Evolutionary conservation across 1,284 basidiomycete species (phyloP), one percentile per base, ranked within the genome.

Genomic region (Tilletia setariae): DNA sequence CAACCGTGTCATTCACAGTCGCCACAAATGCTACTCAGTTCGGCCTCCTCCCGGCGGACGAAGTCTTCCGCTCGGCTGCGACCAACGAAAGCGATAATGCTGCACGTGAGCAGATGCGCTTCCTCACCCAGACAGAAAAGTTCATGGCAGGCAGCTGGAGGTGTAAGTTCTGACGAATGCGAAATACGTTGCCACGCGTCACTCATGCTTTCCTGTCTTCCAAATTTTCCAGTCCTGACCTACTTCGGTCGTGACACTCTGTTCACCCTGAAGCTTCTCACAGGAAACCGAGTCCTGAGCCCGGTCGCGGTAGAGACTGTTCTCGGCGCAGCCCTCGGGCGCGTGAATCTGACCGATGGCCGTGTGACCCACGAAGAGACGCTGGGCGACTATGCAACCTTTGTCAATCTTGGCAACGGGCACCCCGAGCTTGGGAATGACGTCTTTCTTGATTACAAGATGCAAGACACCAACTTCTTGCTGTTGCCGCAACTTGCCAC

Each of bases 91-190:
- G 76, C 15, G 66, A 75, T 44, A 74, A 66, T 9, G 69, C 70
- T 4, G 75, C 82, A 0, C 83, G 83, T 3, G 71, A 83, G 21
- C 83, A 86, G 70, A 76, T 83, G 47, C 71, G 81, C 3, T 83
- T 82, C 73, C 71, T 83, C 32, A 71, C 83, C 43, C 85, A 84
- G 67, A 46, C 75, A 16, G 74, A 81, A 67, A 84, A 84, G 69
- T 85, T 84, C 69, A 78, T 84, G 2, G 85, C 85, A 1, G 85
- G 85, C 11, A 84, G 84, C 9, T 86, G 85, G 85, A 78, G 85
- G 8, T 86, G 46, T 49, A 23, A 49, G 46, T 49, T 11, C n/a
- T n/a, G n/a, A n/a, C n/a, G n/a, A n/a, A n/a, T n/a, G n/a, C n/a
- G n/a, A n/a, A n/a, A n/a, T n/a, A n/a, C n/a, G n/a, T n/a, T n/a